Evolutionary conservation across 2,329 filamentous ascomycete genomes (phyloP).

Genomic region (Fonsecaea erecta): DNA sequence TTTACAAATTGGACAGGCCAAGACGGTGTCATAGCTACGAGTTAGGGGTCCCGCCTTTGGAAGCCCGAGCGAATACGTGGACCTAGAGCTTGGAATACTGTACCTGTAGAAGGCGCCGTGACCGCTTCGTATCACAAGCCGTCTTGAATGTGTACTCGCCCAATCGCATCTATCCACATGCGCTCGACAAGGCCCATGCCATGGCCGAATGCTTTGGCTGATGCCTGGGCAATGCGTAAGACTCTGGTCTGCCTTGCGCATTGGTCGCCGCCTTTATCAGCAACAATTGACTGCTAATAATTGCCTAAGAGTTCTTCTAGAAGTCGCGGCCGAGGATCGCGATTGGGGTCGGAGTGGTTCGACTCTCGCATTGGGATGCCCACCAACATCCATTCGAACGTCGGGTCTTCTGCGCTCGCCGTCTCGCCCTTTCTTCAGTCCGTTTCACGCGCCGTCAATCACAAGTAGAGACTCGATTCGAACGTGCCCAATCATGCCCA

Average conservation of each 20-base stretch:
- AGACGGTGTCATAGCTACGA: background rate
- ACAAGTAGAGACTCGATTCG: background rate
- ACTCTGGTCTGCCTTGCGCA: background rate
- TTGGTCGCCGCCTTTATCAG: background rate
- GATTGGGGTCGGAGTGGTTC: background rate
- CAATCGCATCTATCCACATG: slow-evolving; percentile 2
- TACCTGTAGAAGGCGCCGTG: background rate
- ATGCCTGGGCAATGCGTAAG: slow-evolving; percentile 12
- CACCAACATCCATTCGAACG: background rate
- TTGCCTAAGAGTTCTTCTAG: slow-evolving; percentile 6
- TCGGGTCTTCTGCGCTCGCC: background rate
- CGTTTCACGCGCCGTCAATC: background rate
- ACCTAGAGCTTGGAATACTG: background rate
- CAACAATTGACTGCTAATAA: background rate
- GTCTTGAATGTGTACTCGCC: background rate
- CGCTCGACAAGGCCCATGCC: background rate
- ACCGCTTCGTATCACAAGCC: background rate
- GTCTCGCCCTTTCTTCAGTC: background rate
- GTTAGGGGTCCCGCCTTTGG: background rate
- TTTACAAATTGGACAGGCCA: slow-evolving; percentile 1
- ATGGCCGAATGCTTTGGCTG: slow-evolving; percentile 3
- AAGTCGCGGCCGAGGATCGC: background rate
- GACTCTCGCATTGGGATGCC: background rate
- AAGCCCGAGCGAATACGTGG: slow-evolving; percentile 19
- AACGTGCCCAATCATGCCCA: background rate